A percentile compares a stretch with the other conserved stretches of the same genome.
Evolutionary conservation across 2,329 filamentous ascomycete genomes (phyloP).

Genomic region (Zymoseptoria tritici): DNA sequence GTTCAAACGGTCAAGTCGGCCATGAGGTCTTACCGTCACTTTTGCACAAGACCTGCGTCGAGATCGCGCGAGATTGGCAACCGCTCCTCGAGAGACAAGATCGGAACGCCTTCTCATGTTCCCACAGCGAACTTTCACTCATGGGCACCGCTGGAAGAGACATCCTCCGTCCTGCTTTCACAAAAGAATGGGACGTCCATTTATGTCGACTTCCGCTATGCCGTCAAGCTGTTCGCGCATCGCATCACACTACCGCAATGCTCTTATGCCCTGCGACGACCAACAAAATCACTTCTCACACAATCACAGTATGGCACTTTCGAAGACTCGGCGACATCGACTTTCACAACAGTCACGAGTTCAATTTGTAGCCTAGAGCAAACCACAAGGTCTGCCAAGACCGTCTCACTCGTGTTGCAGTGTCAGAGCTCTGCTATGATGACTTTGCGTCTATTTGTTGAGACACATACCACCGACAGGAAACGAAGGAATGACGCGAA

Average conservation of each 20-base stretch:
- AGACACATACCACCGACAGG: conserved; percentile 12
- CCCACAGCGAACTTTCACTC: background rate
- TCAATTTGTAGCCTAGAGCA: conserved; percentile 81
- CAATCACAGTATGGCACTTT: conserved; percentile 58
- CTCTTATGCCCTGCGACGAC: no score
- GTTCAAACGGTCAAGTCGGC: background rate
- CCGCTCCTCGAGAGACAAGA: background rate
- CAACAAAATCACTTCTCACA: background rate
- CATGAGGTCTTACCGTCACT: background rate
- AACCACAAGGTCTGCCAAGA: conserved; percentile 76
- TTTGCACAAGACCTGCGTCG: background rate
- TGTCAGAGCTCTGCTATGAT: conserved; percentile 69
- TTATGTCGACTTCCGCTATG: background rate
- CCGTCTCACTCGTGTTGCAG: conserved; percentile 90
- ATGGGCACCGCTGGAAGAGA: background rate
- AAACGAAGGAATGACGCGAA: background rate
- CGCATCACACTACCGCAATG: no score
- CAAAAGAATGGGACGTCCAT: background rate
- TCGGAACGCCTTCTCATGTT: background rate
- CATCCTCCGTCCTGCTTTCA: background rate
- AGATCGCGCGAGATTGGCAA: background rate
- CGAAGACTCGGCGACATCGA: conserved; percentile 75
- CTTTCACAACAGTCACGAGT: conserved; percentile 65
- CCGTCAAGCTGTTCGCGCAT: no score
- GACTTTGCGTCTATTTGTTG: conserved; percentile 72